phyloP scores from a whole-genome alignment of 768 basidiomycete species.

The Daedaleopsis sinensis region DNA sequence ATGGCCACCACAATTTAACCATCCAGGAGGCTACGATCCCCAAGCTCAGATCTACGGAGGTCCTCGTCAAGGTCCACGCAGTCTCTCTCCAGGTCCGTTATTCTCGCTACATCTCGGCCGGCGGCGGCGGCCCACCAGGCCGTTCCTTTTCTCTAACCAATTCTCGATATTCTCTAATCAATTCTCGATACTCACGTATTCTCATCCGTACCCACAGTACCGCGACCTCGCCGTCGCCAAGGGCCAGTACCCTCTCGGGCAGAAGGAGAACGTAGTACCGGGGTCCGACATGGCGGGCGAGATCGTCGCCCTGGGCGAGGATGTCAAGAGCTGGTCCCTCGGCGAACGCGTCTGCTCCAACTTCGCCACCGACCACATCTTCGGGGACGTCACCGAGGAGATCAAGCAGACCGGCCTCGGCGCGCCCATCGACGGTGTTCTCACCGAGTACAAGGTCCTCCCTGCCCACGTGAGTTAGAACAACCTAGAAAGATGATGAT shows the following conservation, averaged over 20 bases:
- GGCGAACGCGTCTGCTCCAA: constrained; percentile 64
- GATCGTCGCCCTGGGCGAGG: constrained; percentile 46
- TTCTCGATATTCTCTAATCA: no score
- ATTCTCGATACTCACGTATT: no score
- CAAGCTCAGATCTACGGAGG: constrained; percentile 47
- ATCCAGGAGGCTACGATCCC: constrained; percentile 30
- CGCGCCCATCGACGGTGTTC: constrained; percentile 50
- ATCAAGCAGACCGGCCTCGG: constrained; percentile 46
- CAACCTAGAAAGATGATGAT: no score
- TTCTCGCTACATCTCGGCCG: not conserved
- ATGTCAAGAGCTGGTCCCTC: constrained; percentile 48
- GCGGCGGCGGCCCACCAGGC: not conserved
- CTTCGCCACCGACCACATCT: constrained; percentile 50
- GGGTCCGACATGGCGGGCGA: constrained; percentile 61
- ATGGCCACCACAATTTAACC: constrained; percentile 32
- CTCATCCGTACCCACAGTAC: constrained; percentile 36
- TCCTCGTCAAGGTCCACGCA: constrained; percentile 57
- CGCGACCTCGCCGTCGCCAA: constrained; percentile 51
- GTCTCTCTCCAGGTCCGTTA: constrained; percentile 51
- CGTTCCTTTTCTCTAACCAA: not conserved
- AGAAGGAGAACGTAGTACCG: constrained; percentile 30
- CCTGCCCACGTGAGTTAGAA: constrained; percentile 43
- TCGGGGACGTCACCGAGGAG: constrained; percentile 44
- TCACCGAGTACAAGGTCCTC: constrained; percentile 56
- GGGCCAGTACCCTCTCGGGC: constrained; percentile 42